Percentiles rank a stretch among this genome's conserved stretches.
Conservation (phyloP, 106 monocot species). For the Chionographis japonica region DNA sequence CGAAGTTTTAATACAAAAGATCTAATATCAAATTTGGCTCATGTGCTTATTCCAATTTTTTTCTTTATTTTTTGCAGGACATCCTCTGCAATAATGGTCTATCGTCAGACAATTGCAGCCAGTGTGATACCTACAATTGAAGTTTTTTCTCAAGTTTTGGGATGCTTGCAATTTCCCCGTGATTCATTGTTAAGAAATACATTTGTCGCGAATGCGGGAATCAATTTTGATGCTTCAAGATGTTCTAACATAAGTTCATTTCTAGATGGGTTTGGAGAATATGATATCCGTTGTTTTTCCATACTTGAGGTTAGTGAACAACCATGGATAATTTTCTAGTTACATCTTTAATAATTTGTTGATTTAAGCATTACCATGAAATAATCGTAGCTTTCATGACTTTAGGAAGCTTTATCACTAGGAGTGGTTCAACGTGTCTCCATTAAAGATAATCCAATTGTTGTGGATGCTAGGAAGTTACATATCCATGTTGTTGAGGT, state of each 20-base stretch:
- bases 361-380: background rate
- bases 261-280: conserved; percentile 94
- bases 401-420: conserved; percentile 74
- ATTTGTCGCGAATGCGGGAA: conserved; percentile 66
- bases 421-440: conserved; percentile 63
- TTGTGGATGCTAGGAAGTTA: conserved; percentile 80
- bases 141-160: conserved; percentile 86
- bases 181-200: conserved; percentile 45
- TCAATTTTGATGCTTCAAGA: conserved; percentile 42
- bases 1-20: too few relatives aligned
- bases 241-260: conserved; percentile 53
- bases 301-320: conserved; percentile 49
- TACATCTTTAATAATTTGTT: too few relatives aligned
- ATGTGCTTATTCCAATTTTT: background rate
- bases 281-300: conserved; percentile 80
- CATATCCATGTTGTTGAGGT: conserved; percentile 77
- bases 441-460: conserved; percentile 68
- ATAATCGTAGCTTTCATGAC: background rate
- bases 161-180: conserved; percentile 81
- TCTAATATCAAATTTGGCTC: background rate
- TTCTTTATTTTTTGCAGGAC: conserved; percentile 48
- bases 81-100: conserved; percentile 60
- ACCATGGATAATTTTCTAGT: background rate
- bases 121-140: conserved; percentile 69
- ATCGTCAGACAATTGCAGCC: conserved; percentile 75